Percentiles rank a stretch among this genome's conserved stretches.
phyloP scores from a whole-genome alignment of 345 rosid species.

The Excoecaria cochinchinensis region DNA sequence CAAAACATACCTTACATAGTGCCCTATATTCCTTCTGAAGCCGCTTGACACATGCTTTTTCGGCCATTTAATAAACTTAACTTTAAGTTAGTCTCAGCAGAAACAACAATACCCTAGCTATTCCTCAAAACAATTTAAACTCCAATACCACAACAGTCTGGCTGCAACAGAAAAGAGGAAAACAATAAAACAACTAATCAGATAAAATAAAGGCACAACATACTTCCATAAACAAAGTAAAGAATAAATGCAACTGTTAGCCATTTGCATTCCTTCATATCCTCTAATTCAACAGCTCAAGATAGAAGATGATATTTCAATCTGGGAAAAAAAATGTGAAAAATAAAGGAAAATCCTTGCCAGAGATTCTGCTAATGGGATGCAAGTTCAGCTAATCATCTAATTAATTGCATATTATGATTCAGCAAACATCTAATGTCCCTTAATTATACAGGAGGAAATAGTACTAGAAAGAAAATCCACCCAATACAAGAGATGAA shows the following conservation, averaged over 20 bases:
- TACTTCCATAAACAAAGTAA: neutral
- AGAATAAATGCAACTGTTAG: neutral
- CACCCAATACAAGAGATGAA: neutral
- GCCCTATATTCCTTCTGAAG: constrained; percentile 97
- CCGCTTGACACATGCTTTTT: constrained; percentile 84
- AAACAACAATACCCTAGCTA: neutral
- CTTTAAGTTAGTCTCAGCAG: constrained; percentile 12
- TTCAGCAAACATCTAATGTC: neutral
- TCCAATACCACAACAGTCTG: constrained; percentile 12
- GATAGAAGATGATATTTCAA: neutral
- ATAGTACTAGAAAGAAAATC: neutral
- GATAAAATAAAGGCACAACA: neutral
- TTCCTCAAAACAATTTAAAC: constrained; percentile 13
- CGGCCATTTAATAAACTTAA: constrained; percentile 56
- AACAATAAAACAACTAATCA: neutral
- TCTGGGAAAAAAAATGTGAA: neutral
- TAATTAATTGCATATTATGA: neutral
- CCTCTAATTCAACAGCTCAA: neutral
- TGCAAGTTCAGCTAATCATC: neutral
- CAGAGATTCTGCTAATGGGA: neutral
- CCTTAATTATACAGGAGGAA: neutral
- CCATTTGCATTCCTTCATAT: neutral
- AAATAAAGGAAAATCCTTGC: neutral
- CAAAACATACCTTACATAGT: constrained; percentile 73
- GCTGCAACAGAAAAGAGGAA: constrained; percentile 7